These are phyloP conservation scores for Monosporascus cannonballus DNA, from an alignment of 2,329 filamentous ascomycete species.

Conservation along the genomic window DNA sequence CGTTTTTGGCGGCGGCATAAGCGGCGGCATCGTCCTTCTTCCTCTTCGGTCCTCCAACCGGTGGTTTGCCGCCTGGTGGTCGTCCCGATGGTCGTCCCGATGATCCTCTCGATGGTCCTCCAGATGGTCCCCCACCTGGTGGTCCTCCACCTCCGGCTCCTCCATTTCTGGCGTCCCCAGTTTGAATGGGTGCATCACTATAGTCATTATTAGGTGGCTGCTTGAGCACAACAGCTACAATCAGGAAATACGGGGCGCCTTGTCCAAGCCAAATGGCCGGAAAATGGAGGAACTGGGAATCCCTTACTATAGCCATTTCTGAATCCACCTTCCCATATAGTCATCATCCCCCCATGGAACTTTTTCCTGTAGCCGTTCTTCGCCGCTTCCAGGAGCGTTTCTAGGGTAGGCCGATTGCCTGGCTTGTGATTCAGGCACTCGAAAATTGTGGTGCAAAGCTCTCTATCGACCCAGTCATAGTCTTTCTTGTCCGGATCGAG, in stretches of 20 bases:
- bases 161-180: neutral
- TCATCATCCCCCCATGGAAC: conserved; percentile 8
- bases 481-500: conserved; percentile 1
- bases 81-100: neutral
- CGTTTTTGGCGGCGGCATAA: too few species aligned
- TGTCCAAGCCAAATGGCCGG: too few species aligned
- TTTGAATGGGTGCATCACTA: neutral
- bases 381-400: conserved; percentile 9
- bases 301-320: conserved; percentile 9
- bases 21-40: too few species aligned
- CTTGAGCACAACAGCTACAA: too few species aligned
- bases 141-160: neutral
- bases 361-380: neutral
- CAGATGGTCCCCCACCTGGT: neutral
- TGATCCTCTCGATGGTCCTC: neutral
- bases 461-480: conserved; percentile 11
- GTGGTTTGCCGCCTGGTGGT: neutral
- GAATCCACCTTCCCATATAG: conserved; percentile 9
- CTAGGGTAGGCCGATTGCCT: conserved; percentile 11
- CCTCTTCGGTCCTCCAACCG: too few species aligned
- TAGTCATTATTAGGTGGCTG: neutral
- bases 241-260: too few species aligned
- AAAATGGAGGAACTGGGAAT: too few species aligned
- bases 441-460: conserved; percentile 13
- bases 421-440: conserved; percentile 18